phyloP scores from a whole-genome alignment of 345 rosid genomes.

The Brassica carinata region DNA sequence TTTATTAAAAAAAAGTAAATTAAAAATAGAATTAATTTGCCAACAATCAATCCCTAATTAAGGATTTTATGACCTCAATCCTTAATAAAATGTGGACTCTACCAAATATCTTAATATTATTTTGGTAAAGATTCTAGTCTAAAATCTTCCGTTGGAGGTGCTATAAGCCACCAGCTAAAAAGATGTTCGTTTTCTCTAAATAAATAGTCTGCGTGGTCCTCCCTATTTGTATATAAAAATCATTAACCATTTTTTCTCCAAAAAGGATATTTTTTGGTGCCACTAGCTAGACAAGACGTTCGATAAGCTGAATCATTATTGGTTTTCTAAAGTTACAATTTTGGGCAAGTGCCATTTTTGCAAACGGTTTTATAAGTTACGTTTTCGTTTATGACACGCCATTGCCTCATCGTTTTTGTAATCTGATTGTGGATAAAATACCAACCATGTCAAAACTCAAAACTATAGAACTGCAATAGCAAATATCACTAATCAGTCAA shows the following conservation, averaged over 20 bases:
- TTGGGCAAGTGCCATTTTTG: background rate
- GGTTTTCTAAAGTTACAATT: slow-evolving; percentile 17
- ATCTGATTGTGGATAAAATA: background rate
- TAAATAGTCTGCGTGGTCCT: slow-evolving; percentile 23
- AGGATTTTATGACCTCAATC: no score
- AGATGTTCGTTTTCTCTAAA: slow-evolving; percentile 1
- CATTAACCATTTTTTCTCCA: slow-evolving; percentile 17
- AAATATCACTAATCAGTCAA: background rate
- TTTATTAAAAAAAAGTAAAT: no score
- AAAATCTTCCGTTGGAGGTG: no score
- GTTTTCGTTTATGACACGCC: slow-evolving; percentile 12
- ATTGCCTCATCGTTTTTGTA: background rate
- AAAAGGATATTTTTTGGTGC: slow-evolving; percentile 14
- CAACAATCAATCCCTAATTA: no score
- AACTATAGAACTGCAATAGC: background rate
- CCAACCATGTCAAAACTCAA: background rate
- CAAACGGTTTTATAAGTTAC: slow-evolving; percentile 20
- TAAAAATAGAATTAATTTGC: no score
- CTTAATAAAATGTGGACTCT: no score
- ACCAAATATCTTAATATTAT: no score
- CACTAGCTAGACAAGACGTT: slow-evolving; percentile 36
- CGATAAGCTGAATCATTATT: slow-evolving; percentile 23
- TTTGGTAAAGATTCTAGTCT: no score
- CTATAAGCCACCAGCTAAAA: background rate
- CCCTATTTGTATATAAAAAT: background rate